Evolutionary conservation across 1,284 basidiomycete species (phyloP), one percentile per base, ranked within the genome.

Genomic region (Cystobasidiaceae sp.): DNA sequence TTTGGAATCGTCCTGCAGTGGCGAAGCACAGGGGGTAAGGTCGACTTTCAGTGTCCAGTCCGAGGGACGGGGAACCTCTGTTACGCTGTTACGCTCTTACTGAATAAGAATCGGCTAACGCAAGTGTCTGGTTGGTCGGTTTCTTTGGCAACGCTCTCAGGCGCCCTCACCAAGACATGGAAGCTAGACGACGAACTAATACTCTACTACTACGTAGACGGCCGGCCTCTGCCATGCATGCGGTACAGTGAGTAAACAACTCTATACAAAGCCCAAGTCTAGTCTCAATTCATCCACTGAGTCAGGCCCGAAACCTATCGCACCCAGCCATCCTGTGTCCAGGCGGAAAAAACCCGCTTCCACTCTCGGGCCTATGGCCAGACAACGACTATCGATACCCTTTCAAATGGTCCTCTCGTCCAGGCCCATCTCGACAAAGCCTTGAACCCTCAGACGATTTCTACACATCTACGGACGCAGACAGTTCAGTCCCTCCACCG

Each of bases 331-430:
- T 64, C 21, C 37, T 33, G 5, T 41, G 48, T 9, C 61, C 61
- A 55, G 61, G 61, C 17, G 61, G 49, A 17, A 55, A 64, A 32
- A 64, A 64, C 30, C 61, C 61, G n/a, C 51, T 64, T 1, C 61
- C 61, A 0, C 44, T 64, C 9, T 64, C 61, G 4, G 61, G 61
- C 19, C 37, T 64, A 3, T 64, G 61, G 61, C 46, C 46, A 19
- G 32, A 37, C 11, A 51, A 64, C 51, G 43, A 46, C 43, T 46
- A 39, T 13, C 51, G 61, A 6, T 64, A 51, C 44, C 61, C 61
- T 28, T 27, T 64, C 9, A 33, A 23, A 27, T 64, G 61, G 61
- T 37, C 25, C 23, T 7, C 34, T 13, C 50, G 61, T 9, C 43
- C 27, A 8, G 27, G 15, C 3, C n/a, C 30, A 2, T 5, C n/a